Evolutionary conservation across 2,329 filamentous ascomycete genomes (phyloP).

Genomic region (Escovopsis sp.): DNA sequence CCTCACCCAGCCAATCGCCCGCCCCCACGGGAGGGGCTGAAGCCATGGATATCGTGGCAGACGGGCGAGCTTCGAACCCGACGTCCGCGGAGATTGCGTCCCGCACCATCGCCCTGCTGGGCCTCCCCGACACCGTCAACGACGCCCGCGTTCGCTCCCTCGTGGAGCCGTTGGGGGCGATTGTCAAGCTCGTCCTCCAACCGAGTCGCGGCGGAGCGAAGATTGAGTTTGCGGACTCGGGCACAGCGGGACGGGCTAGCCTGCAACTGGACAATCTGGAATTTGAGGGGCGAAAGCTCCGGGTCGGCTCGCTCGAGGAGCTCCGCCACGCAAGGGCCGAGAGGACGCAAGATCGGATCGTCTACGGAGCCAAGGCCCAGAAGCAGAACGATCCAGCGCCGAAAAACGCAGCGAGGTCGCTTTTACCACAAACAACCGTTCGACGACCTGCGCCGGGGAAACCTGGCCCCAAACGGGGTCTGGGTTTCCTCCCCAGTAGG

Average conservation of each 20-base stretch:
- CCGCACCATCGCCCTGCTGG: conserved; percentile 68
- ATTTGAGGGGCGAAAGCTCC: conserved; percentile 38
- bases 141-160: conserved; percentile 65
- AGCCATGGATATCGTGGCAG: conserved; percentile 19
- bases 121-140: conserved; percentile 84
- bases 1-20: conserved; percentile 19
- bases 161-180: conserved; percentile 52
- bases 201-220: conserved; percentile 75
- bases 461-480: conserved; percentile 24
- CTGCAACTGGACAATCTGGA: conserved; percentile 41
- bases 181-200: conserved; percentile 65
- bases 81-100: conserved; percentile 38
- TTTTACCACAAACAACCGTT: conserved; percentile 31
- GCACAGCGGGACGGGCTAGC: conserved; percentile 58
- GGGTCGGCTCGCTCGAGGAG: conserved; percentile 38
- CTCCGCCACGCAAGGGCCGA: conserved; percentile 37
- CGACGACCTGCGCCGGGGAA: conserved; percentile 29
- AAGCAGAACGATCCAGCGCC: conserved; percentile 10
- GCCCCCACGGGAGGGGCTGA: conserved; percentile 24
- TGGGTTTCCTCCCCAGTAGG: conserved; percentile 26
- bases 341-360: conserved; percentile 15
- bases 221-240: conserved; percentile 61
- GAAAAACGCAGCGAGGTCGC: conserved; percentile 10
- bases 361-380: conserved; percentile 18
- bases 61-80: conserved; percentile 13